phyloP scores from a whole-genome alignment of 1,284 basidiomycete species.

The Singerocomus inundabilis region DNA sequence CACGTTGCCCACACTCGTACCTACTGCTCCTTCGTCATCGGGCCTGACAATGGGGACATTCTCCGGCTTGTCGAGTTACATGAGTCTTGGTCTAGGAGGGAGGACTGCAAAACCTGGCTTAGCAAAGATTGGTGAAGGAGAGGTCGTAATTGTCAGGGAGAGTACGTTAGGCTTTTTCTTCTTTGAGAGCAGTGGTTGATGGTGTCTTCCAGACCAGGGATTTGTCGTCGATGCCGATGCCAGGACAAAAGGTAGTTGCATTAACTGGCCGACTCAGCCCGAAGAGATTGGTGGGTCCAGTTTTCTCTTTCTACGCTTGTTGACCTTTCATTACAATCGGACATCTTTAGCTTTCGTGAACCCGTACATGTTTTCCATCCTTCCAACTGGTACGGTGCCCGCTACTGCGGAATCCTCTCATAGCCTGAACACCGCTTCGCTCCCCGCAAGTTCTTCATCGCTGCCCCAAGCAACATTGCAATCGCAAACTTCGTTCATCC shows the following conservation, averaged over 20 bases:
- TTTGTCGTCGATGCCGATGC: slow-evolving; percentile 72
- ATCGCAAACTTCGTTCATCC: slow-evolving; percentile 37
- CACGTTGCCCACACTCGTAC: slow-evolving; percentile 41
- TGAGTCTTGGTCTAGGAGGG: slow-evolving; percentile 77
- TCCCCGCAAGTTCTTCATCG: slow-evolving; percentile 30
- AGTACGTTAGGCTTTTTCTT: slow-evolving; percentile 49
- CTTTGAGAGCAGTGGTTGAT: background rate
- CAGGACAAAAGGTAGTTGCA: slow-evolving; percentile 55
- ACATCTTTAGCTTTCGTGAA: slow-evolving; percentile 62
- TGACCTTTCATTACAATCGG: background rate
- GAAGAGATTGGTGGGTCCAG: slow-evolving; percentile 69
- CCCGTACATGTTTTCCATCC: slow-evolving; percentile 82
- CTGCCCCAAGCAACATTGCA: slow-evolving; percentile 17
- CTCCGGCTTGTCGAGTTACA: slow-evolving; percentile 79
- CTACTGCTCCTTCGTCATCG: slow-evolving; percentile 46
- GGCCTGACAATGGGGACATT: slow-evolving; percentile 59
- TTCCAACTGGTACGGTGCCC: slow-evolving; percentile 67
- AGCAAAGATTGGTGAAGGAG: slow-evolving; percentile 59
- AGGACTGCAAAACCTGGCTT: slow-evolving; percentile 69
- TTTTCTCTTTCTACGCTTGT: background rate
- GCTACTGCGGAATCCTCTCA: slow-evolving; percentile 22
- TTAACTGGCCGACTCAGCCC: slow-evolving; percentile 80
- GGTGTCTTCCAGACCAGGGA: slow-evolving; percentile 59
- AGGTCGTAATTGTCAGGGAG: slow-evolving; percentile 78
- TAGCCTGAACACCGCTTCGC: slow-evolving; percentile 18